Base-by-base conservation (phyloP, 2,329 filamentous ascomycete genomes). In the Fusarium sp. region DNA sequence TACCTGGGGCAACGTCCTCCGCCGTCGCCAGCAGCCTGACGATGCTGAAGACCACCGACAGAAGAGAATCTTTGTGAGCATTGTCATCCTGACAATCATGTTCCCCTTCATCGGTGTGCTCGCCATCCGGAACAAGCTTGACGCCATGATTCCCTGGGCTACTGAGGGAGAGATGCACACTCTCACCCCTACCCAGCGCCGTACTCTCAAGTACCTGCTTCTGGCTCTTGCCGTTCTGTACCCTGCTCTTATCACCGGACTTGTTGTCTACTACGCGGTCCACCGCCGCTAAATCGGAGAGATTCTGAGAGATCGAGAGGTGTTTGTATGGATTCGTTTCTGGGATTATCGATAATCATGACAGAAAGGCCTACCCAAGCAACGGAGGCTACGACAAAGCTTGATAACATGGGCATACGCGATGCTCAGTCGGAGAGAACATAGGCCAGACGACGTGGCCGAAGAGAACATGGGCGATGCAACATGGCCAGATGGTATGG, bases 41-140 rank as follows among this genome's bases (percentile, higher is more conserved):
- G 69, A 52, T 3, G 45, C 78, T 11, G 78, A 78, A 6, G 76
- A 83, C 16, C 70, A 71, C 18, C 80, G 80, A 14, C 83, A 84
- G 20, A 77, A 74, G 4, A 64, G 68, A 0, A 83, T 85, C 61
- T 89, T 88, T 72, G 74, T 80, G 10, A 50, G 77, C 14, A 83
- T 88, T 69, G 75, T 84, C 52, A 33, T 79, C 1, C 56, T 87
- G 48, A 85, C 84, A 20, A 64, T 86, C 1, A 45, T 81, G 8
- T 82, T 89, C n/a, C 88, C 88, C 0, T 85, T 89, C 57, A 78
- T 87, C 11, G 84, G 86, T 0, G 67, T 87, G 0, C 75, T 88
- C 9, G 84, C 85, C 1, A 81, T 88, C 29, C 80, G 77, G 11
- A 86, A 87, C 13, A 82, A 79, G 14, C 85, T 89, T 54, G 83